Conservation (phyloP, 1,139 yeast genomes). For the Zygosaccharomyces pseudobailii region DNA sequence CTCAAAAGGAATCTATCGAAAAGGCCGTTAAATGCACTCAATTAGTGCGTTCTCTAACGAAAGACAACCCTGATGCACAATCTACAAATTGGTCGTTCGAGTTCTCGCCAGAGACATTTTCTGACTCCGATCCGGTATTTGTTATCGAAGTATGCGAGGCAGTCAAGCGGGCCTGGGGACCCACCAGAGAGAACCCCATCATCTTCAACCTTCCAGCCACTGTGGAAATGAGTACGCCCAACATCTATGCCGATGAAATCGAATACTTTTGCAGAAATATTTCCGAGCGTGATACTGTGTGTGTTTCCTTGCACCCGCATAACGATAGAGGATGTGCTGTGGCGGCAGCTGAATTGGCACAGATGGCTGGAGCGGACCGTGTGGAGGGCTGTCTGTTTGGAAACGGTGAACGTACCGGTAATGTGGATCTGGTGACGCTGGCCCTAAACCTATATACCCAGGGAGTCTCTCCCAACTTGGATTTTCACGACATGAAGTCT, state of each 20-base stretch:
- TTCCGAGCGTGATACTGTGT: constrained; percentile 75
- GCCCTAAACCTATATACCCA: constrained; percentile 93
- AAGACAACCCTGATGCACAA: constrained; percentile 71
- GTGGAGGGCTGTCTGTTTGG: constrained; percentile 97
- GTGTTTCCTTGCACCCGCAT: constrained; percentile 90
- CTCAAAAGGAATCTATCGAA: constrained; percentile 70
- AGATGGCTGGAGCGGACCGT: constrained; percentile 95
- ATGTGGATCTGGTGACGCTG: constrained; percentile 89
- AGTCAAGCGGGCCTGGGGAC: constrained; percentile 89
- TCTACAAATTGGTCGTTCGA: constrained; percentile 86
- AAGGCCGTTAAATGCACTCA: constrained; percentile 84
- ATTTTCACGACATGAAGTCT: constrained; percentile 77
- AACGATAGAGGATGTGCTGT: constrained; percentile 98
- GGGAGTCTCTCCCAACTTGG: constrained; percentile 81
- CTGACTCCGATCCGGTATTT: constrained; percentile 81
- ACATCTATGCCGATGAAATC: constrained; percentile 93
- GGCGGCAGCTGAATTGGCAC: constrained; percentile 93
- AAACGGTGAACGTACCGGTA: constrained; percentile 98
- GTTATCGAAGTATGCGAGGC: constrained; percentile 88
- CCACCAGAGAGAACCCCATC: constrained; percentile 74
- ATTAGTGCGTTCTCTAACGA: constrained; percentile 76
- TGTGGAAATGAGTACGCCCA: constrained; percentile 94
- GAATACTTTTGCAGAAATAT: constrained; percentile 82
- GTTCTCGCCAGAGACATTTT: constrained; percentile 92
- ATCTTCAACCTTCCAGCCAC: constrained; percentile 97